phyloP scores from a whole-genome alignment of 345 rosid genomes.

The Citrus medica region DNA sequence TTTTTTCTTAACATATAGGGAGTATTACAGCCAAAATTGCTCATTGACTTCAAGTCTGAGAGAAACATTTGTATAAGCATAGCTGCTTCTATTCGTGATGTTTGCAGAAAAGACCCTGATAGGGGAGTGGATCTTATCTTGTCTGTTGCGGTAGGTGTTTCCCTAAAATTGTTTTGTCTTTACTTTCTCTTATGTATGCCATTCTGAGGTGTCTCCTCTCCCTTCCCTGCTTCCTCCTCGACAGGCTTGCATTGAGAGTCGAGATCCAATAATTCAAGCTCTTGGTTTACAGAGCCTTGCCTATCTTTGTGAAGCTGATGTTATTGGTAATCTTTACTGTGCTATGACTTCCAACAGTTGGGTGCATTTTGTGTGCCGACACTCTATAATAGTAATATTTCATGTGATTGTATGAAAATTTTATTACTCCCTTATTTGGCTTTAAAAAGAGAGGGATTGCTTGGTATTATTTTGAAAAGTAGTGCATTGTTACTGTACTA shows the following conservation, averaged over 20 bases:
- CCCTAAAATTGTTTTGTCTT: slow-evolving; percentile 19
- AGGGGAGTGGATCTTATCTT: slow-evolving; percentile 96
- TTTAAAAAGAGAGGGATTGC: no score
- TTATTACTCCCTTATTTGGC: background rate
- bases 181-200: slow-evolving; percentile 15
- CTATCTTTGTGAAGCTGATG: slow-evolving; percentile 95
- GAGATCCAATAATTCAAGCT: slow-evolving; percentile 62
- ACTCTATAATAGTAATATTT: no score
- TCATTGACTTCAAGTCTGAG: slow-evolving; percentile 54
- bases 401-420: background rate
- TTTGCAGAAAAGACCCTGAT: slow-evolving; percentile 84
- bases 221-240: background rate
- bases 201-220: slow-evolving; percentile 11
- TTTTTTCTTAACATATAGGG: slow-evolving; percentile 42
- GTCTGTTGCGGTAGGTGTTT: slow-evolving; percentile 78
- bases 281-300: slow-evolving; percentile 95
- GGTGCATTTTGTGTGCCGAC: background rate
- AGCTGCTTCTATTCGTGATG: slow-evolving; percentile 79
- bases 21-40: slow-evolving; percentile 54
- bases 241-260: slow-evolving; percentile 89
- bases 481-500: no score
- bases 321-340: slow-evolving; percentile 56
- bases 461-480: no score
- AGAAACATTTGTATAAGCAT: slow-evolving; percentile 64
- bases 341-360: background rate